Conservation (phyloP, 805 yeast genomes). For the Wickerhamomyces bovis region DNA sequence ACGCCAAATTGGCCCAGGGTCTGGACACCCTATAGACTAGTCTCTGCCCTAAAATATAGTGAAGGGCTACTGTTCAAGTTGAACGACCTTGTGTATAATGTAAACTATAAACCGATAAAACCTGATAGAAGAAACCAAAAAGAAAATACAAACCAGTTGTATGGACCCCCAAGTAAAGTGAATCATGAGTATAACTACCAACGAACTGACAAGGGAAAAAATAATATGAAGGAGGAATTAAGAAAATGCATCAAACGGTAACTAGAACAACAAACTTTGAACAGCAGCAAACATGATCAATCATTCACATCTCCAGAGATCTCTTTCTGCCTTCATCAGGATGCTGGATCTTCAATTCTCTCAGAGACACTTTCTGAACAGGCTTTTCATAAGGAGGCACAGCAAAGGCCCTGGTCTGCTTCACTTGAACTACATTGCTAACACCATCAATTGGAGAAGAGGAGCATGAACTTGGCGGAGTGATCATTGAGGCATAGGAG, state of each 20-base stretch:
- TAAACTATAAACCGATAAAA: background rate
- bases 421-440: background rate
- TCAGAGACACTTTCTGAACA: background rate
- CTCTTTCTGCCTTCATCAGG: background rate
- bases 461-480: slow-evolving; percentile 12
- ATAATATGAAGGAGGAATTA: background rate
- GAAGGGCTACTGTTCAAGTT: background rate
- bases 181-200: background rate
- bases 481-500: background rate
- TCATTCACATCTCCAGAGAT: background rate
- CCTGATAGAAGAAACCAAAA: background rate
- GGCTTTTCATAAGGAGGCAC: background rate
- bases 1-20: too few species aligned
- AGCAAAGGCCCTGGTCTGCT: background rate
- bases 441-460: slow-evolving; percentile 10
- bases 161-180: background rate
- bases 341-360: background rate
- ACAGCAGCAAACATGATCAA: background rate
- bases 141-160: background rate
- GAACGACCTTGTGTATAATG: background rate
- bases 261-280: background rate
- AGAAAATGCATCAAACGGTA: background rate
- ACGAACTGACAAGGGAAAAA: background rate
- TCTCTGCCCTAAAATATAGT: too few species aligned
- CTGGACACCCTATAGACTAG: too few species aligned